Evolutionary conservation across 108 stramenopile genomes (phyloP).

Genomic region (Fistulifera solaris): DNA sequence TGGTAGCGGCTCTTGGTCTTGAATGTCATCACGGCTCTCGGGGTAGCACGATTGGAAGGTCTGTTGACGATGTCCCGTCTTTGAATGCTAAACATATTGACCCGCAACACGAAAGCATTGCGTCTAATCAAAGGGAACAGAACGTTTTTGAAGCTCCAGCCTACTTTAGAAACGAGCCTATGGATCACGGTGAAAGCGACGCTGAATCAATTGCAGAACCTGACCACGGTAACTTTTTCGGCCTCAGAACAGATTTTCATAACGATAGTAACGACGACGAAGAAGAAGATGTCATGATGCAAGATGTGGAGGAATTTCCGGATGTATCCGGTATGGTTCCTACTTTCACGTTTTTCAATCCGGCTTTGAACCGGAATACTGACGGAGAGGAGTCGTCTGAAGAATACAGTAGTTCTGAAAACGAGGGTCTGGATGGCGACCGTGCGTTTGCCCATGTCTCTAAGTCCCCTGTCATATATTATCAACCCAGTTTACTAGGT

Average conservation of each 20-base stretch:
- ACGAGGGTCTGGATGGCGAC: slow-evolving; percentile 25
- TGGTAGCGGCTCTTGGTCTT: slow-evolving; percentile 34
- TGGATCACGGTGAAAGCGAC: neutral
- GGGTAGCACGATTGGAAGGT: slow-evolving; percentile 22
- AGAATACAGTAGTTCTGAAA: slow-evolving; percentile 33
- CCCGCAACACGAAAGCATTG: too few relatives aligned
- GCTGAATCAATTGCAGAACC: neutral
- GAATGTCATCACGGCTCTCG: slow-evolving; percentile 71
- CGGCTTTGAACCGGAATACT: neutral
- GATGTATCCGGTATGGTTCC: slow-evolving; percentile 18
- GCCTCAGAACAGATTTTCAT: neutral
- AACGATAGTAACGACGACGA: slow-evolving; percentile 11
- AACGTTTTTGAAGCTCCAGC: too few relatives aligned
- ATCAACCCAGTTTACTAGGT: slow-evolving; percentile 68
- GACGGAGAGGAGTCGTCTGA: slow-evolving; percentile 29
- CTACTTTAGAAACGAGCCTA: neutral
- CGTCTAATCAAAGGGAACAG: too few relatives aligned
- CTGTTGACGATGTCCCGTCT: too few relatives aligned
- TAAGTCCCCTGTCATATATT: slow-evolving; percentile 63
- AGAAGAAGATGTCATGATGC: slow-evolving; percentile 10
- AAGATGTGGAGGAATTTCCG: slow-evolving; percentile 56
- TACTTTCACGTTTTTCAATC: neutral
- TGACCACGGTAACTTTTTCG: neutral
- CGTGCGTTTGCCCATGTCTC: slow-evolving; percentile 60
- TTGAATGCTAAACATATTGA: too few relatives aligned